Base-by-base conservation (phyloP, 306 rosid species). In the Citrullus amarus region DNA sequence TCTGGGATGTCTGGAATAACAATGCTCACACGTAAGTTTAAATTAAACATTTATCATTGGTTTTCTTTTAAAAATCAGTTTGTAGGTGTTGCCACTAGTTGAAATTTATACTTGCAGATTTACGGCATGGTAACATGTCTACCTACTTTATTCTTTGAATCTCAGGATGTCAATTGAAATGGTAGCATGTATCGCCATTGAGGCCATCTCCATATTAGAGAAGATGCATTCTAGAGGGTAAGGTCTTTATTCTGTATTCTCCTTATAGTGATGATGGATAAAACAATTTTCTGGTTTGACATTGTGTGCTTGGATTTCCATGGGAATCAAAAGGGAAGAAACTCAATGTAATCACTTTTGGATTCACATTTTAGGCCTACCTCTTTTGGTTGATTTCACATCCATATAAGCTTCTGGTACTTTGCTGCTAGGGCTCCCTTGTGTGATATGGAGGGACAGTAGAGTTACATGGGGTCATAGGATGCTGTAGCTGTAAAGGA, bases 141-240 rank as follows among this genome's bases (percentile, higher is more conserved):
- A n/a, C 41, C 50, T 51, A n/a, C 41, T 32, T 34, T 56, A 50
- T 58, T 44, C 14, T 79, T 54, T 34, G 16, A 62, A 77, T 38
- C 65, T 48, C 89, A 86, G 89, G 80, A 86, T 86, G 87, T 80
- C 89, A 57, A 84, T 86, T 59, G 89, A 86, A 84, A 86, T 86
- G 89, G 89, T 86, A 20, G 89, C 89, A 36, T 86, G 89, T 59
- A 86, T 86, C 79, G 89, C 89, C 53, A 84, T 86, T 68, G 89
- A 86, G 83, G 85, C 87, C 9, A 84, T 86, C 76, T 86, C 89
- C 81, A 86, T 86, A 62, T 80, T 86, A 83, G 89, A 84, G 85
- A 86, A 86, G 87, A 81, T 86, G 79, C 89, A 78, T 63, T 78
- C 80, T 30, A 81, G 81, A 79, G 89, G 89, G 89, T 86, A 44